A percentile compares a stretch with the other conserved stretches of the same genome.
phyloP scores from a whole-genome alignment of 2,329 filamentous ascomycete genomes.

The Claviceps pazoutovae region DNA sequence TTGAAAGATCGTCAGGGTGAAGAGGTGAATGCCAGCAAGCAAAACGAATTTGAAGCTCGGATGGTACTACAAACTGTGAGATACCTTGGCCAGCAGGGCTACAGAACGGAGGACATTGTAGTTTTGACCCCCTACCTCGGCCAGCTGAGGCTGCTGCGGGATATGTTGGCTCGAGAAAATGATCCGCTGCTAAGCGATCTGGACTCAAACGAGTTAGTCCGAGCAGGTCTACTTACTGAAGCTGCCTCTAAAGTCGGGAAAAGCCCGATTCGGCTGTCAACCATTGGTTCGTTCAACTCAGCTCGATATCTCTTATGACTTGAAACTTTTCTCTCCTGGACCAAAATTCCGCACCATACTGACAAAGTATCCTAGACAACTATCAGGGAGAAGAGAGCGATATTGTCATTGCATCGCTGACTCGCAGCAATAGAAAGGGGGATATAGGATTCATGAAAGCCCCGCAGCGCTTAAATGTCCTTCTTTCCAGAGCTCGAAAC shows the following conservation, averaged over 20 bases:
- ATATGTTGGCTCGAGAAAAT: constrained; percentile 38
- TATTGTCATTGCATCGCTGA: constrained; percentile 55
- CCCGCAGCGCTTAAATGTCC: constrained; percentile 54
- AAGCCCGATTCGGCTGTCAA: constrained; percentile 45
- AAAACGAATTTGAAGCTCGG: constrained; percentile 48
- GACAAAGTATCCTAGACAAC: constrained; percentile 38
- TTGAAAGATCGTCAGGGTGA: constrained; percentile 36
- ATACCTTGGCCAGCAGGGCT: constrained; percentile 60
- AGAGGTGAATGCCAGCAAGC: constrained; percentile 31
- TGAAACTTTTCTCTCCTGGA: not conserved
- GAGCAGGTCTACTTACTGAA: constrained; percentile 44
- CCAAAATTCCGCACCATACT: not conserved
- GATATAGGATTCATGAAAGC: constrained; percentile 60
- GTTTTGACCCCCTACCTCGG: constrained; percentile 61
- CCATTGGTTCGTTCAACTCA: constrained; percentile 39
- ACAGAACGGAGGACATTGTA: constrained; percentile 49
- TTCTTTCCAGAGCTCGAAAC: constrained; percentile 53
- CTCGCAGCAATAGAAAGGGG: constrained; percentile 45
- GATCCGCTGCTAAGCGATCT: constrained; percentile 56
- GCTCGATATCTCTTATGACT: not conserved
- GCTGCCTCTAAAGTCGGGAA: constrained; percentile 38
- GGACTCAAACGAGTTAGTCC: constrained; percentile 45
- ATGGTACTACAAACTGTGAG: constrained; percentile 52
- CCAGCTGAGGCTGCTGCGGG: constrained; percentile 44
- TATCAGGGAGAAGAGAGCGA: constrained; percentile 68